Percentiles rank a stretch among this genome's conserved stretches.
phyloP scores from a whole-genome alignment of 179 eudicot genomes.

The Silene noctiflora region DNA sequence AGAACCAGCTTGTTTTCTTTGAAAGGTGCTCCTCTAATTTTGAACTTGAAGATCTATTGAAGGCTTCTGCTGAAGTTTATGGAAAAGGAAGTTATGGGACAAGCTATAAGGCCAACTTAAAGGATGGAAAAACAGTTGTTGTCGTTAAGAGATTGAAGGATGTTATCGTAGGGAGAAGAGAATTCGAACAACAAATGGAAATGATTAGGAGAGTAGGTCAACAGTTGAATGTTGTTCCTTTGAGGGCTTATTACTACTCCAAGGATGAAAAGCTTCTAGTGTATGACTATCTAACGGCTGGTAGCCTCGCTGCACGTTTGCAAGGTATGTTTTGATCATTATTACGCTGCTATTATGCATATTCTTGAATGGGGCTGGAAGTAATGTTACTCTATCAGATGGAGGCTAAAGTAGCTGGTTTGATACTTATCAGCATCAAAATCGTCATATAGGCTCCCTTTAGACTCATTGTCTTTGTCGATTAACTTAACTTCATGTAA shows the following conservation, averaged over 20 bases:
- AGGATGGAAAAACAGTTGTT: slow-evolving; percentile 52
- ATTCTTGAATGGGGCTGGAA: neutral
- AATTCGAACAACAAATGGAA: slow-evolving; percentile 76
- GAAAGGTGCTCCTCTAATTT: slow-evolving; percentile 57
- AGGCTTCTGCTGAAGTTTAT: slow-evolving; percentile 76
- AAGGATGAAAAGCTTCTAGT: slow-evolving; percentile 70
- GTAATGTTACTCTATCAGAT: neutral
- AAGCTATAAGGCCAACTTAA: slow-evolving; percentile 59
- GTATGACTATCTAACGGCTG: slow-evolving; percentile 46
- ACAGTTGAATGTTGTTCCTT: slow-evolving; percentile 50
- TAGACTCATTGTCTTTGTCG: neutral
- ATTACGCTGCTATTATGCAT: neutral
- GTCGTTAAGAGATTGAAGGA: slow-evolving; percentile 52
- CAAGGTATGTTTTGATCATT: slow-evolving; percentile 42
- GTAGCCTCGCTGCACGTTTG: slow-evolving; percentile 48
- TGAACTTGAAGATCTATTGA: slow-evolving; percentile 66
- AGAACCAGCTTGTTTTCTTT: slow-evolving; percentile 51
- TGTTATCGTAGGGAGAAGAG: slow-evolving; percentile 58
- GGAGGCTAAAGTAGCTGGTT: neutral
- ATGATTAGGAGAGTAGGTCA: slow-evolving; percentile 52
- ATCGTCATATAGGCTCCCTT: too few relatives aligned
- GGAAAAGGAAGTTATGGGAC: slow-evolving; percentile 76
- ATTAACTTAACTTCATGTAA: slow-evolving; percentile 4
- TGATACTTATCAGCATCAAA: too few relatives aligned
- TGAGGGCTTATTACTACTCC: slow-evolving; percentile 62